These are phyloP conservation scores for Phytophthora idaei DNA, from an alignment of 352 stramenopile genomes.

Conservation along the genomic window DNA sequence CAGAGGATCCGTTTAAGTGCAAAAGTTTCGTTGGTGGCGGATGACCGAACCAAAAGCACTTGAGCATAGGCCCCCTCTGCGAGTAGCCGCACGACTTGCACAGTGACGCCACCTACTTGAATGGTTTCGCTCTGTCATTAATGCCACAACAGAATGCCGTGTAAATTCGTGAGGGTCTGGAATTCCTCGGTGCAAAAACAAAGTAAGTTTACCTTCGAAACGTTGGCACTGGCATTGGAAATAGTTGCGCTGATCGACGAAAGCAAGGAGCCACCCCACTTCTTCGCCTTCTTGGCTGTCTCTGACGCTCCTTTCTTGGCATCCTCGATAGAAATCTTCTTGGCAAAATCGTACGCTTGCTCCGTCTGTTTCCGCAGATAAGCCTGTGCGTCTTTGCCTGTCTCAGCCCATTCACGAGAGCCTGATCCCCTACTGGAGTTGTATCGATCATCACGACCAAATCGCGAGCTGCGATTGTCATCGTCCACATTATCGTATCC, in stretches of 20 bases:
- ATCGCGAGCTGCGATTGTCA: constrained; percentile 18
- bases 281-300: constrained; percentile 89
- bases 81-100: constrained; percentile 72
- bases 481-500: constrained; percentile 29
- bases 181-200: neutral
- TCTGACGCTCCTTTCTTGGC: constrained; percentile 81
- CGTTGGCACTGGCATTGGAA: constrained; percentile 58
- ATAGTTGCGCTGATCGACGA: constrained; percentile 82
- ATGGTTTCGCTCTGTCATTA: constrained; percentile 71
- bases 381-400: constrained; percentile 57
- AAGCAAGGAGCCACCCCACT: constrained; percentile 82
- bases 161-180: neutral
- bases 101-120: constrained; percentile 68
- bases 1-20: constrained; percentile 85
- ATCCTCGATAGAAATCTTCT: constrained; percentile 89
- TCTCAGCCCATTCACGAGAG: constrained; percentile 38
- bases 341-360: constrained; percentile 87
- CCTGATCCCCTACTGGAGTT: constrained; percentile 23
- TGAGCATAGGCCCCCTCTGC: constrained; percentile 82
- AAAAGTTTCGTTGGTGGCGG: constrained; percentile 70
- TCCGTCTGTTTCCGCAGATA: constrained; percentile 87
- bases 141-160: neutral
- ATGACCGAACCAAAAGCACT: constrained; percentile 81
- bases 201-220: constrained; percentile 50
- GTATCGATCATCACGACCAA: constrained; percentile 41